Conservation (phyloP, 2,329 filamentous ascomycete species). For the Pyrenophora teres region DNA sequence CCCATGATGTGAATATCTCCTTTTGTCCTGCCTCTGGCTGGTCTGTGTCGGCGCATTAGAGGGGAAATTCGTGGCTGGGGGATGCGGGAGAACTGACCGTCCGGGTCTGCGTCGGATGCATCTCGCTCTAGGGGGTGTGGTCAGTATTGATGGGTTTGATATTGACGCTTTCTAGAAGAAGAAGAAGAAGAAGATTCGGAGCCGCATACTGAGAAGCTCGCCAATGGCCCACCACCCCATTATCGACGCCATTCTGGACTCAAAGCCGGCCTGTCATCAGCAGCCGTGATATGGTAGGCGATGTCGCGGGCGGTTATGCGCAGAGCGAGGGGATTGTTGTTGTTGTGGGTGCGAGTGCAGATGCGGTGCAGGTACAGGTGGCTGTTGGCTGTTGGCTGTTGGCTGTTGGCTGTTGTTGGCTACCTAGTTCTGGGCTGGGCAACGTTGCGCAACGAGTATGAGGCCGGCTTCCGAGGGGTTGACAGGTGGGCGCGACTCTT, state of each 20-base stretch:
- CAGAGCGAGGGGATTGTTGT: neutral
- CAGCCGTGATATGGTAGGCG: constrained; percentile 18
- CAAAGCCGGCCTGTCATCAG: constrained; percentile 34
- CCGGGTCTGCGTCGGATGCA: constrained; percentile 53
- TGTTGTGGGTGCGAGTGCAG: neutral
- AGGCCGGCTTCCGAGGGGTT: neutral
- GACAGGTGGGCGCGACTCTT: neutral
- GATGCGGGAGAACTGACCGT: constrained; percentile 43
- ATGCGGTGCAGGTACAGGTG: constrained; percentile 14
- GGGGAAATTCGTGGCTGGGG: too few species aligned
- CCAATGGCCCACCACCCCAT: constrained; percentile 45
- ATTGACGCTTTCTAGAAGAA: neutral
- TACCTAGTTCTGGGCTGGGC: constrained; percentile 13
- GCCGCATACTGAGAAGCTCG: constrained; percentile 48
- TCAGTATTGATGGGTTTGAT: constrained; percentile 2
- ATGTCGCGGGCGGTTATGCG: constrained; percentile 7
- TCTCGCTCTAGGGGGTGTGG: constrained; percentile 47
- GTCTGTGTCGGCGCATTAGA: constrained; percentile 55
- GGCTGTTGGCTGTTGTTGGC: too few species aligned
- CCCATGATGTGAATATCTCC: constrained; percentile 95
- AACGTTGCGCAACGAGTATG: constrained; percentile 26
- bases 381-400: constrained; percentile 20
- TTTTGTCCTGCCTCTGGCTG: constrained; percentile 83
- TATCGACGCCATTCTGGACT: constrained; percentile 47
- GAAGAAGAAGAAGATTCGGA: neutral